Evolutionary conservation across 805 yeast species (phyloP).

Genomic region (Metahyphopichia silvanorum): DNA sequence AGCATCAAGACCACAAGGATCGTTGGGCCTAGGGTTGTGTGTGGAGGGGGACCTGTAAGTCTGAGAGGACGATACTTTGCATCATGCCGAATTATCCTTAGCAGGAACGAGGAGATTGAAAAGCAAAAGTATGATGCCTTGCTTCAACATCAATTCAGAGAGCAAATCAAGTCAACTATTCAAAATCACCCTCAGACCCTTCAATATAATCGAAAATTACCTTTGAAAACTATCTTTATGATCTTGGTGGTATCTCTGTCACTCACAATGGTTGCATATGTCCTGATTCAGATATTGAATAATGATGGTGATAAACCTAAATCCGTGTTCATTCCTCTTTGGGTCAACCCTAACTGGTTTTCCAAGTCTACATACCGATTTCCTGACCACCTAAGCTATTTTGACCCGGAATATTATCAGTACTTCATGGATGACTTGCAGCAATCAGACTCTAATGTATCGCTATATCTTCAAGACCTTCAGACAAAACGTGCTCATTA

Average conservation of each 20-base stretch:
- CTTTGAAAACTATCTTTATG: conserved; percentile 17
- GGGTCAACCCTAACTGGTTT: conserved; percentile 25
- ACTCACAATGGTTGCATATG: conserved; percentile 21
- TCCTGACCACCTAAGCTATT: conserved; percentile 23
- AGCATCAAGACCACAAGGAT: no score
- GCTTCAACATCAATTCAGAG: conserved; percentile 7
- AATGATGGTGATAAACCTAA: conserved; percentile 4
- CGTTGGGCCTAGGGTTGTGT: no score
- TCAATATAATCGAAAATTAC: conserved; percentile 7
- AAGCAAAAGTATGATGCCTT: conserved; percentile 12
- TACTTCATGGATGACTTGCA: conserved; percentile 12
- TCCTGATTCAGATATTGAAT: conserved; percentile 12
- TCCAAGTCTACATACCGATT: conserved; percentile 17
- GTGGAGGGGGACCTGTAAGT: no score
- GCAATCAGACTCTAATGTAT: conserved; percentile 7
- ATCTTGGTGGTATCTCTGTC: conserved; percentile 19
- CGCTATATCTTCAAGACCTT: conserved; percentile 10
- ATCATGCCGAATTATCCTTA: neutral
- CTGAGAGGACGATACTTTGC: no score
- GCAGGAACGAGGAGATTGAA: conserved; percentile 4
- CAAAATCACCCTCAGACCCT: conserved; percentile 5
- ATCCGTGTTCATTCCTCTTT: conserved; percentile 21
- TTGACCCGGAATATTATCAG: conserved; percentile 17
- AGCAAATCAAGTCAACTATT: conserved; percentile 9
- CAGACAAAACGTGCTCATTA: conserved; percentile 22